Percentiles rank a stretch among this genome's conserved stretches.
phyloP scores from a whole-genome alignment of 2,329 filamentous ascomycete species.

The Colletotrichum camelliae region DNA sequence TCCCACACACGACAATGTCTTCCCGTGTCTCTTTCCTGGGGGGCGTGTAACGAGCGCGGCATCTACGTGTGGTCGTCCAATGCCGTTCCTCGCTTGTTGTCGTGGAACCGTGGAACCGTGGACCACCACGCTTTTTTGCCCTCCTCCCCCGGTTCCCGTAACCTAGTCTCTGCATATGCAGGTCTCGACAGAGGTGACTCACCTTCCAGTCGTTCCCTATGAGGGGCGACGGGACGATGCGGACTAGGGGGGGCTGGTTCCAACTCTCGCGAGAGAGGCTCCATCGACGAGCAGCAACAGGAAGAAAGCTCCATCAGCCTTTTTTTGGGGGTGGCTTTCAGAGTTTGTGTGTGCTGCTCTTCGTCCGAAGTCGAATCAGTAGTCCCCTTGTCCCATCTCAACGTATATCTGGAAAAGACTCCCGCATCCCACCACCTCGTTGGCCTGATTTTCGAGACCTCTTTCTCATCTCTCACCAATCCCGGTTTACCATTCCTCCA shows the following conservation, averaged over 20 bases:
- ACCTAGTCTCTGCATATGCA: conserved; percentile 19
- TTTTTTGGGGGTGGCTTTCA: background rate
- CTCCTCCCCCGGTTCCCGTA: background rate
- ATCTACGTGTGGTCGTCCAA: background rate
- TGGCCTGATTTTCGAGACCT: conserved; percentile 16
- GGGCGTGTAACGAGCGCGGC: background rate
- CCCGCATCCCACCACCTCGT: background rate
- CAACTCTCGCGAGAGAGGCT: background rate
- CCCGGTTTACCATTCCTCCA: background rate
- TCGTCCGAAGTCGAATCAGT: conserved; percentile 4
- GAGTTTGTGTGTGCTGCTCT: background rate
- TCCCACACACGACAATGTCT: background rate
- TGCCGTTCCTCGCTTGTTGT: background rate
- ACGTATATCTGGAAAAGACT: conserved; percentile 4
- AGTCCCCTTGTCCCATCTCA: background rate
- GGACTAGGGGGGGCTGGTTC: background rate
- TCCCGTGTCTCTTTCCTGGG: background rate
- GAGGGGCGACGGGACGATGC: conserved; percentile 20
- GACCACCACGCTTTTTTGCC: background rate
- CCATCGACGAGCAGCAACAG: background rate
- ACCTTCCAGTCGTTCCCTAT: conserved; percentile 28
- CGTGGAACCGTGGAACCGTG: background rate
- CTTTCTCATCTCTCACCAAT: background rate
- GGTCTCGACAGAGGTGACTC: conserved; percentile 28
- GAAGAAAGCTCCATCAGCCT: background rate